Percentiles rank a stretch among this genome's conserved stretches.
Conservation (phyloP, 2,329 filamentous ascomycete species). For the Fusarium sp. region DNA sequence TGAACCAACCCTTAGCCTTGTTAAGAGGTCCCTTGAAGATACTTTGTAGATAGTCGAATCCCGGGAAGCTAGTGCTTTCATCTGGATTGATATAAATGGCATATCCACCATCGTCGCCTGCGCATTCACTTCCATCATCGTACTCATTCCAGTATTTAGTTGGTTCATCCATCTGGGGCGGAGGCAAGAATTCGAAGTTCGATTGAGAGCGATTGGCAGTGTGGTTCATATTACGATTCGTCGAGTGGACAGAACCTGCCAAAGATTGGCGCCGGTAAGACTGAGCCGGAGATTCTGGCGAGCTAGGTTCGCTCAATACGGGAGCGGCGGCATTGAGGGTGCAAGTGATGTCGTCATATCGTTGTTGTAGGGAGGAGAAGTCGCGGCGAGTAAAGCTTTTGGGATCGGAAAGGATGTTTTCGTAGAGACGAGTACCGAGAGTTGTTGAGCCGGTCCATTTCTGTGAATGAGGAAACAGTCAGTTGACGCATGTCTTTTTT, state of each 20-base stretch:
- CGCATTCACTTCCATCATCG: conserved; percentile 81
- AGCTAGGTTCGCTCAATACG: conserved; percentile 57
- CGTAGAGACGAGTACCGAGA: conserved; percentile 75
- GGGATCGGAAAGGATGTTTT: conserved; percentile 74
- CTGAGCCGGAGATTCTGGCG: conserved; percentile 51
- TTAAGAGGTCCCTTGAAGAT: conserved; percentile 66
- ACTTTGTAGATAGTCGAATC: conserved; percentile 71
- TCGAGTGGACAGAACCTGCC: conserved; percentile 24
- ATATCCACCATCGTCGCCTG: conserved; percentile 72
- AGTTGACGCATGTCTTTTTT: conserved; percentile 8
- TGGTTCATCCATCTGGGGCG: conserved; percentile 49
- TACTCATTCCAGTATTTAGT: conserved; percentile 88
- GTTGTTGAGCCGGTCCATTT: conserved; percentile 85
- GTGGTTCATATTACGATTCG: conserved; percentile 29
- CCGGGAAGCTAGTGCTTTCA: conserved; percentile 71
- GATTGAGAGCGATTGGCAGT: conserved; percentile 50
- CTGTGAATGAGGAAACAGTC: conserved; percentile 52
- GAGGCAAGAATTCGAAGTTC: conserved; percentile 53
- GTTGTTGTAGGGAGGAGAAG: conserved; percentile 66
- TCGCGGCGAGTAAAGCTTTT: conserved; percentile 81
- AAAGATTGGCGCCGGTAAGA: conserved; percentile 28
- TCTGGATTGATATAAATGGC: conserved; percentile 83
- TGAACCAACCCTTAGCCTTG: conserved; percentile 68
- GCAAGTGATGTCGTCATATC: conserved; percentile 66
- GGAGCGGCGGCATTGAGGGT: conserved; percentile 64